Percentiles rank a stretch among this genome's conserved stretches.
phyloP scores from a whole-genome alignment of 1,139 yeast species.

The Diutina scorzettiae region DNA sequence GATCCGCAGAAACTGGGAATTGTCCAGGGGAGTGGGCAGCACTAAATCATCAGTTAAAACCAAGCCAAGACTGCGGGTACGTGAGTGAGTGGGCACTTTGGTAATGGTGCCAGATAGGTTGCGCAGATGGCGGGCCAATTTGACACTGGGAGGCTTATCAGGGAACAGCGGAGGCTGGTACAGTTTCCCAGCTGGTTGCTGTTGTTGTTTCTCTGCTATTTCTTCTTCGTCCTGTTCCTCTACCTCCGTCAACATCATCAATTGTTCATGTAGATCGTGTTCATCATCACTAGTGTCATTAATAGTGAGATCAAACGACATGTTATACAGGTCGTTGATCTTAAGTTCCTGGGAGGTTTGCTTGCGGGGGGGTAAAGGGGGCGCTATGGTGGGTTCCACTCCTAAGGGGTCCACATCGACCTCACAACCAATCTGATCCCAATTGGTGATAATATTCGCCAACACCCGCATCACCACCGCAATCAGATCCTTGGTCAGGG shows the following conservation, averaged over 20 bases:
- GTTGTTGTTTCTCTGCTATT: background rate
- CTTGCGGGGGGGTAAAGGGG: slow-evolving; percentile 16
- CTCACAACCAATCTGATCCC: slow-evolving; percentile 14
- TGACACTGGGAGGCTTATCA: background rate
- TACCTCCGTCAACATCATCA: background rate
- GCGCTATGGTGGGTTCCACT: slow-evolving; percentile 11
- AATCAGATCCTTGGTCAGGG: slow-evolving; percentile 32
- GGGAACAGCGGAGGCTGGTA: background rate
- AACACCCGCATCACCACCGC: slow-evolving; percentile 40
- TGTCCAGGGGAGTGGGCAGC: background rate
- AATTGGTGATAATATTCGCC: slow-evolving; percentile 35
- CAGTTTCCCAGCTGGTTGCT: background rate
- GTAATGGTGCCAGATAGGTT: background rate
- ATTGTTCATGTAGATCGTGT: slow-evolving; percentile 2
- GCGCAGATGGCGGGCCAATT: background rate
- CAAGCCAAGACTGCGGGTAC: background rate
- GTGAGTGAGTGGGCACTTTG: background rate
- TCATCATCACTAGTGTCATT: slow-evolving; percentile 14
- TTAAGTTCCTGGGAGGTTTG: slow-evolving; percentile 10
- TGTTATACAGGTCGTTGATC: slow-evolving; percentile 16
- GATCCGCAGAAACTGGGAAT: background rate
- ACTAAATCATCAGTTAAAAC: background rate
- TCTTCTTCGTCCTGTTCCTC: background rate
- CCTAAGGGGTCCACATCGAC: background rate
- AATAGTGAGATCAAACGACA: slow-evolving; percentile 15